Percentiles rank a stretch among this genome's conserved stretches.
Evolutionary conservation across 257 asterid genomes (phyloP).

Genomic region (Cinchona pubescens): DNA sequence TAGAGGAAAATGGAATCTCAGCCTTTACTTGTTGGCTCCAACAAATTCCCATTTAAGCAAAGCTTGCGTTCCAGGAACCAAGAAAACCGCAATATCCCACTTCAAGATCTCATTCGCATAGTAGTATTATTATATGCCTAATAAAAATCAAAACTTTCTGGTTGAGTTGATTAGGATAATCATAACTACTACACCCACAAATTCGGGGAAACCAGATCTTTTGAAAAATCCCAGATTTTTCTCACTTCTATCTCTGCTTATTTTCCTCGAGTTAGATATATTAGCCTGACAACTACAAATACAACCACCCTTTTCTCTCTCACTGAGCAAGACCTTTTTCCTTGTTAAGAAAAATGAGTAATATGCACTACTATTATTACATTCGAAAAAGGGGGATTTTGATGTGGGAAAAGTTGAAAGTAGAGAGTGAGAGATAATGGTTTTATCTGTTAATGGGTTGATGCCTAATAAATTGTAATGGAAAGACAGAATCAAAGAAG

Average conservation of each 20-base stretch:
- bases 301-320: not conserved
- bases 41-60: constrained; percentile 74
- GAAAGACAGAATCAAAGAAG: too few relatives aligned
- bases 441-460: constrained; percentile 10
- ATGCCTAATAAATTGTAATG: too few relatives aligned
- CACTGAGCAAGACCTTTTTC: constrained; percentile 1
- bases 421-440: constrained; percentile 9
- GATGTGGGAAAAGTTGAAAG: constrained; percentile 1
- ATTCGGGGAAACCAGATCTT: constrained; percentile 40
- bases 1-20: constrained; percentile 50
- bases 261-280: constrained; percentile 15
- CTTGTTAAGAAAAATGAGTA: constrained; percentile 1
- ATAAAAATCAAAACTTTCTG: constrained; percentile 10
- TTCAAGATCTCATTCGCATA: constrained; percentile 27
- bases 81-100: constrained; percentile 22
- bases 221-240: constrained; percentile 34
- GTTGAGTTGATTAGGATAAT: constrained; percentile 9
- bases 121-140: constrained; percentile 15
- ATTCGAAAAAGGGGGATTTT: not conserved
- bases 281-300: constrained; percentile 13
- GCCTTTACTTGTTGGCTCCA: constrained; percentile 85
- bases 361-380: too few relatives aligned
- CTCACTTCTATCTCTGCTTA: constrained; percentile 2
- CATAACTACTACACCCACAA: constrained; percentile 17
- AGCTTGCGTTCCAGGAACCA: constrained; percentile 22